Percentiles rank a stretch among this genome's conserved stretches.
phyloP scores from a whole-genome alignment of 129 eudicot genomes.

The Flaveria linearis region DNA sequence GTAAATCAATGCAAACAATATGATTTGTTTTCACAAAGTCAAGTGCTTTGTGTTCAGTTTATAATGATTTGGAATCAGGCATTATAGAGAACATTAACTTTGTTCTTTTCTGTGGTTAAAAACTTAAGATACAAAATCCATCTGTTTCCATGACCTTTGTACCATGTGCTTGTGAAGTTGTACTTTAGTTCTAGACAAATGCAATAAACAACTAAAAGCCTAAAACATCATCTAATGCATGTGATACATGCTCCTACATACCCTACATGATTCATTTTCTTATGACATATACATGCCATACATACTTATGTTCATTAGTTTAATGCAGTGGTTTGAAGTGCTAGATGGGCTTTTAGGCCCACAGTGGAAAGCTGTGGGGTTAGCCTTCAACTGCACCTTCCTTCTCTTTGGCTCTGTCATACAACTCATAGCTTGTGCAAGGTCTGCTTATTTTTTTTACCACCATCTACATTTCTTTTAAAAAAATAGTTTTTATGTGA shows the following conservation, averaged over 20 bases:
- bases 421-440: conserved; percentile 90
- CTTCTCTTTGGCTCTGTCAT: conserved; percentile 80
- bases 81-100: conserved; percentile 23
- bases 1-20: not conserved
- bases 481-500: not conserved
- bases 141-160: conserved; percentile 10
- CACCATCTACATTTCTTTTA: not conserved
- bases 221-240: conserved; percentile 16
- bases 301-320: conserved; percentile 25
- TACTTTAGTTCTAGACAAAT: conserved; percentile 20
- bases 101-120: conserved; percentile 37
- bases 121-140: conserved; percentile 3
- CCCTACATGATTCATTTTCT: conserved; percentile 34
- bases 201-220: not conserved
- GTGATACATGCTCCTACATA: conserved; percentile 26
- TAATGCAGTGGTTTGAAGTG: conserved; percentile 85
- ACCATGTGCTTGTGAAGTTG: conserved; percentile 31
- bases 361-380: conserved; percentile 68
- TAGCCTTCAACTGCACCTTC: conserved; percentile 78
- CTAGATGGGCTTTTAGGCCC: conserved; percentile 80
- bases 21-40: not conserved
- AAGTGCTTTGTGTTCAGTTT: not conserved
- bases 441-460: conserved; percentile 33
- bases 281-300: conserved; percentile 35
- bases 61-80: conserved; percentile 23